These are phyloP conservation scores for Candida ascalaphidarum DNA, from an alignment of 805 yeast species.

Conservation along the genomic window DNA sequence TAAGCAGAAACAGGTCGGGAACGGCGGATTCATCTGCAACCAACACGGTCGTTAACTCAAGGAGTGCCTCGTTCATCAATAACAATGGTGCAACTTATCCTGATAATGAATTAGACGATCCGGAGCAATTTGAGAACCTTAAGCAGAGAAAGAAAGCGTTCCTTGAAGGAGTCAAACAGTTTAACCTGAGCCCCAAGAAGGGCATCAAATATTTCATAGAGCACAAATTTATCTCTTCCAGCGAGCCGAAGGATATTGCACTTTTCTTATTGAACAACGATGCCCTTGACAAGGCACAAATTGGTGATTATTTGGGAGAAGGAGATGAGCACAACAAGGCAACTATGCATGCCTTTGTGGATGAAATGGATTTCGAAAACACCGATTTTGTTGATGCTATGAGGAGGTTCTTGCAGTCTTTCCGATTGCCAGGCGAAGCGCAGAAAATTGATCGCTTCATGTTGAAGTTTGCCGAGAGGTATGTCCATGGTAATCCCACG, in stretches of 20 bases:
- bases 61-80: constrained; percentile 19
- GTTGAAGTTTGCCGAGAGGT: constrained; percentile 94
- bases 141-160: constrained; percentile 79
- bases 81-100: constrained; percentile 6
- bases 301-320: constrained; percentile 92
- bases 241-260: constrained; percentile 65
- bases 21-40: constrained; percentile 21
- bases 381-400: constrained; percentile 76
- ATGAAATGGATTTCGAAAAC: constrained; percentile 67
- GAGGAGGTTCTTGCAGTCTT: constrained; percentile 75
- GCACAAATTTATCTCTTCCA: constrained; percentile 53
- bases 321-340: constrained; percentile 71
- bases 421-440: constrained; percentile 95
- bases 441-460: constrained; percentile 95
- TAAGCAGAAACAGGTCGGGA: constrained; percentile 17
- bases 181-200: constrained; percentile 77
- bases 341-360: constrained; percentile 91
- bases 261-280: constrained; percentile 60
- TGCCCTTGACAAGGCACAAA: constrained; percentile 69
- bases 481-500: constrained; percentile 80
- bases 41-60: constrained; percentile 15
- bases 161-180: constrained; percentile 66
- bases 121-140: constrained; percentile 74
- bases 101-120: constrained; percentile 66
- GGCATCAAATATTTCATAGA: constrained; percentile 61